Base-by-base conservation (phyloP, 1,284 basidiomycete species). In the Fistulina hepatica region DNA sequence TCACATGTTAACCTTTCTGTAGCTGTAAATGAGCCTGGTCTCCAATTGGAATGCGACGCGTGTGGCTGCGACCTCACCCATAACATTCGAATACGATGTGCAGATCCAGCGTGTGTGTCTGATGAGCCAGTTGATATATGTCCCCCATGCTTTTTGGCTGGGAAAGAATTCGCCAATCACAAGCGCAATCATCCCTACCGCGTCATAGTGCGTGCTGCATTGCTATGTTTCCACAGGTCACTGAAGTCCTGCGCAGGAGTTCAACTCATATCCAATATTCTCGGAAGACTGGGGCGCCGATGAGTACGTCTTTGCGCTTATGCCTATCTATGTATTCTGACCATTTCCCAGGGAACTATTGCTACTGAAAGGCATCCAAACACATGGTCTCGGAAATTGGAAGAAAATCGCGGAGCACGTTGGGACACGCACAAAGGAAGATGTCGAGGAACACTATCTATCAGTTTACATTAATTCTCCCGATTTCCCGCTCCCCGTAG, bases 201-300 rank as follows among this genome's bases (percentile, higher is more conserved):
- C 40, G 83, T 98, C 38, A 84, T 97, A 45, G 91, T 93, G 59
- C 40, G 65, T 56, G 20, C 20, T 59, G n/a, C 69, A 61, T 16
- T 22, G 35, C 34, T 25, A 16, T 39, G 25, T 20, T 42, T 43
- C 32, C 20, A 17, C 10, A 27, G 33, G 21, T 36, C 43, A 25
- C 2, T 27, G 12, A 35, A 24, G 24, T 33, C 11, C 39, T 25
- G 34, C 27, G 8, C 56, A 97, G 88, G 92, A 95, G 65, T 75
- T 95, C 51, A 88, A 94, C 55, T 90, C 91, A 6, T 91, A 94
- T 57, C 94, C 94, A 4, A 95, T 98, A 52, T 95, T 97, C 52
- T 75, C 79, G 10, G 79, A 85, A 44, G 91, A 95, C 55, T 98
- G 94, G 94, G 94, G 93, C 23, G 95, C 93, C 7, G 94, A 98